Evolutionary conservation across 2,329 filamentous ascomycete species (phyloP).

Genomic region (Fusarium sp.): DNA sequence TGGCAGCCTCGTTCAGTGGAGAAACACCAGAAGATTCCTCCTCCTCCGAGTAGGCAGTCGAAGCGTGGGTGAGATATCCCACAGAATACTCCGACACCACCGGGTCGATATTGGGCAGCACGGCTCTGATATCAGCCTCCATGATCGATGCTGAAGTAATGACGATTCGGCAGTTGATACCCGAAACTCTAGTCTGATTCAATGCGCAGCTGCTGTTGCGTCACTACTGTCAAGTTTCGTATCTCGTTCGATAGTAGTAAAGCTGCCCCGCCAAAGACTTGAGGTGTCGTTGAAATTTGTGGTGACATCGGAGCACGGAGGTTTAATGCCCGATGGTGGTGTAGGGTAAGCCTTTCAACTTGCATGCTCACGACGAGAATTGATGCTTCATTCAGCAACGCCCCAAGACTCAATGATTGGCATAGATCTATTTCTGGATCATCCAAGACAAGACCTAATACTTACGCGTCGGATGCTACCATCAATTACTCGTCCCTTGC

Average conservation of each 20-base stretch:
- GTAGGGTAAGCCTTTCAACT: conserved; percentile 16
- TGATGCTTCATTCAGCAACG: not conserved
- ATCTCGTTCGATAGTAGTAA: conserved; percentile 28
- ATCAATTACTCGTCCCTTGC: conserved; percentile 3
- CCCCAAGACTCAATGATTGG: not conserved
- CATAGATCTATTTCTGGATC: not conserved
- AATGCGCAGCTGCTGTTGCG: not conserved
- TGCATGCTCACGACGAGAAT: not conserved
- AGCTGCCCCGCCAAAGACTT: conserved; percentile 33
- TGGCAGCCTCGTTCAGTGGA: conserved; percentile 85
- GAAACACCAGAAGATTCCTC: conserved; percentile 75
- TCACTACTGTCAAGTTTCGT: conserved; percentile 4
- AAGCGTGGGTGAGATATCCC: conserved; percentile 94
- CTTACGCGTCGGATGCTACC: not conserved
- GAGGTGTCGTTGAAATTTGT: conserved; percentile 42
- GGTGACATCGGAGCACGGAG: conserved; percentile 27
- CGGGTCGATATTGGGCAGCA: conserved; percentile 88
- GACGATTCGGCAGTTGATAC: not conserved
- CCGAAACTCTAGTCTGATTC: not conserved
- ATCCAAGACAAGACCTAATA: conserved; percentile 1
- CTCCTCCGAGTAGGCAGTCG: conserved; percentile 81
- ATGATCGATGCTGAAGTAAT: conserved; percentile 57
- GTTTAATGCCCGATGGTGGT: conserved; percentile 27
- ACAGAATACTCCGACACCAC: conserved; percentile 92
- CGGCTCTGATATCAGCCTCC: conserved; percentile 87